Evolutionary conservation across 257 asterid species (phyloP).

Genomic region (Marsdenia floribunda): DNA sequence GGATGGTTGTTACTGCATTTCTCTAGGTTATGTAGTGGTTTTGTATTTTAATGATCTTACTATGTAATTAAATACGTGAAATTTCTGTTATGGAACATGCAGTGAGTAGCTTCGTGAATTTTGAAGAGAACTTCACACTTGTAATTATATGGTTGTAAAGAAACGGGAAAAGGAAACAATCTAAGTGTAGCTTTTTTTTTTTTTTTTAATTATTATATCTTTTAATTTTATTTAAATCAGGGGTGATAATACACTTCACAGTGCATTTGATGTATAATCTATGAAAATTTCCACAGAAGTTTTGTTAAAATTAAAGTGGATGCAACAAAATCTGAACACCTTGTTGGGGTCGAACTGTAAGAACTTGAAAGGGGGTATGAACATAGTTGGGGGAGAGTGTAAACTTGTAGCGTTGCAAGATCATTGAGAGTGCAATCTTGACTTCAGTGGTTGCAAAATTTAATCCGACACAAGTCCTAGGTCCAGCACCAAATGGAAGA

Average conservation of each 20-base stretch:
- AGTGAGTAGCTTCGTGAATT: background rate
- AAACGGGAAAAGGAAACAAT: no score
- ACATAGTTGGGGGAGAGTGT: background rate
- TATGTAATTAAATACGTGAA: background rate
- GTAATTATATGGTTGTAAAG: no score
- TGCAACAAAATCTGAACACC: constrained; percentile 21
- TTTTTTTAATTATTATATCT: no score
- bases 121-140: no score
- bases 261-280: background rate
- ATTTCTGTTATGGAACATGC: background rate
- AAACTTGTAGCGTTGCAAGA: constrained; percentile 1
- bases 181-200: no score
- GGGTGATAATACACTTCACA: no score
- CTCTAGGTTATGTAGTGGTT: background rate
- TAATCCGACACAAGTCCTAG: constrained; percentile 27
- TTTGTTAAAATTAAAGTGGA: background rate
- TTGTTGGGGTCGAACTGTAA: constrained; percentile 17
- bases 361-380: background rate
- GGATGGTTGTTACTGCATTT: background rate
- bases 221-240: no score
- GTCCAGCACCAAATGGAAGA: constrained; percentile 29
- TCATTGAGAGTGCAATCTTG: constrained; percentile 9
- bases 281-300: no score
- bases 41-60: background rate
- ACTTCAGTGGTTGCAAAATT: constrained; percentile 21